Conservation (phyloP, 202 grass and related monocot genomes). For the Panicum hallii region DNA sequence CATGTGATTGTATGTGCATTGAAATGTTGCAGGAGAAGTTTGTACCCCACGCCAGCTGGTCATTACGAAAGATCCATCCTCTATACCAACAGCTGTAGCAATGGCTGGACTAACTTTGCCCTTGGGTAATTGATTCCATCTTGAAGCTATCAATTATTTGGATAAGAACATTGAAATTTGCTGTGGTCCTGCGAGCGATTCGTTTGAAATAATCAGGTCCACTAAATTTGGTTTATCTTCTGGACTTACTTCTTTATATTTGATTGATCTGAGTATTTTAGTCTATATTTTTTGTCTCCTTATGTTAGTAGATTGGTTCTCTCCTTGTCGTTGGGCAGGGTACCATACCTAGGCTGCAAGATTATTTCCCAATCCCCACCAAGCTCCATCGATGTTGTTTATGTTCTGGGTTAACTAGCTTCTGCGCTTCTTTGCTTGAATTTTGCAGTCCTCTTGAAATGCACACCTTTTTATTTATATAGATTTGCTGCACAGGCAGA, state of each 20-base stretch:
- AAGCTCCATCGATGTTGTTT: conserved; percentile 5
- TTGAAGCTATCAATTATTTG: conserved; percentile 32
- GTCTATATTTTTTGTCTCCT: background rate
- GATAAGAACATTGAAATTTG: conserved; percentile 13
- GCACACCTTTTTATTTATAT: background rate
- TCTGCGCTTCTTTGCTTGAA: conserved; percentile 3
- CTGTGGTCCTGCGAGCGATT: conserved; percentile 14
- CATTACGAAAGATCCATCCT: conserved; percentile 70
- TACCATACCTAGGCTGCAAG: background rate
- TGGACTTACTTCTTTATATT: background rate
- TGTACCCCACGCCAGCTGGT: conserved; percentile 77
- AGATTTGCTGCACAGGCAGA: background rate
- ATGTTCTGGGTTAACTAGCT: background rate
- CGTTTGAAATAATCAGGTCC: conserved; percentile 6
- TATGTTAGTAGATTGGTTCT: conserved; percentile 5
- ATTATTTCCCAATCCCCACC: background rate
- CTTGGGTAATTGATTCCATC: conserved; percentile 63
- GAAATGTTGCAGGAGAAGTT: conserved; percentile 71
- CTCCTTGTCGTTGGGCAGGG: background rate
- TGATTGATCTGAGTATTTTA: conserved; percentile 3
- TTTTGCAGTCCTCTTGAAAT: background rate
- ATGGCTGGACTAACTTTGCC: conserved; percentile 80
- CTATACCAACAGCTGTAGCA: conserved; percentile 69
- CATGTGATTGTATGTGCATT: conserved; percentile 39
- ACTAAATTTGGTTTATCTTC: background rate